Percentiles rank a stretch among this genome's conserved stretches.
Evolutionary conservation across 495 filamentous ascomycete species (phyloP).

Genomic region (Cercophora sp.): DNA sequence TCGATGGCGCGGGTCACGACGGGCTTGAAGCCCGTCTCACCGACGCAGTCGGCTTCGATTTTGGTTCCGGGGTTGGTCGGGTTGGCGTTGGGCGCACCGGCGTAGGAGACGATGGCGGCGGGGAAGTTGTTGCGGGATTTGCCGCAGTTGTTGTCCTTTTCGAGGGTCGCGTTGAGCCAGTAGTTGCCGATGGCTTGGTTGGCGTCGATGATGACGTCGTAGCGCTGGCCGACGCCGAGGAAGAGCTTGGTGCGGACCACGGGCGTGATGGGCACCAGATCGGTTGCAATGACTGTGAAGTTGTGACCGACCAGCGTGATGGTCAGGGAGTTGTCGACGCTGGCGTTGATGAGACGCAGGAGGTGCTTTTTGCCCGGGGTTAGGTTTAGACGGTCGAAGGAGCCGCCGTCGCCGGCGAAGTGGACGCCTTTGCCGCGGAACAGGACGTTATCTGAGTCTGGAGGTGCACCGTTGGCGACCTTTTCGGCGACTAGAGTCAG

Average conservation of each 20-base stretch:
- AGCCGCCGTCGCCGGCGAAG: slow-evolving; percentile 25
- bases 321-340: slow-evolving; percentile 46
- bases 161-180: slow-evolving; percentile 50
- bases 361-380: slow-evolving; percentile 44
- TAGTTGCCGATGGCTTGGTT: slow-evolving; percentile 50
- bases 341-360: slow-evolving; percentile 55
- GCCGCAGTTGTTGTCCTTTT: slow-evolving; percentile 24
- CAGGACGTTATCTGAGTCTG: slow-evolving; percentile 27
- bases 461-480: slow-evolving; percentile 21
- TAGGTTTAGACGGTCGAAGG: slow-evolving; percentile 35
- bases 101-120: slow-evolving; percentile 41
- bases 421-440: slow-evolving; percentile 41
- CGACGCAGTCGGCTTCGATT: slow-evolving; percentile 17
- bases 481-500: slow-evolving; percentile 20
- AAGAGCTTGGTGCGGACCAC: slow-evolving; percentile 38
- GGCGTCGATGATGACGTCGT: slow-evolving; percentile 64
- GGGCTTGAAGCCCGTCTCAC: slow-evolving; percentile 23
- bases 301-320: slow-evolving; percentile 52
- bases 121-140: slow-evolving; percentile 20
- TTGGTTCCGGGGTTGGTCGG: slow-evolving; percentile 23
- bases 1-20: slow-evolving; percentile 21
- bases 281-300: slow-evolving; percentile 50
- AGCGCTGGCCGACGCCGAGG: slow-evolving; percentile 65
- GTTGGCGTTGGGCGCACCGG: slow-evolving; percentile 18
- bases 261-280: slow-evolving; percentile 50